These are phyloP conservation scores for Stephanodiscus triporus DNA, from an alignment of 108 stramenopile genomes.

Conservation along the genomic window DNA sequence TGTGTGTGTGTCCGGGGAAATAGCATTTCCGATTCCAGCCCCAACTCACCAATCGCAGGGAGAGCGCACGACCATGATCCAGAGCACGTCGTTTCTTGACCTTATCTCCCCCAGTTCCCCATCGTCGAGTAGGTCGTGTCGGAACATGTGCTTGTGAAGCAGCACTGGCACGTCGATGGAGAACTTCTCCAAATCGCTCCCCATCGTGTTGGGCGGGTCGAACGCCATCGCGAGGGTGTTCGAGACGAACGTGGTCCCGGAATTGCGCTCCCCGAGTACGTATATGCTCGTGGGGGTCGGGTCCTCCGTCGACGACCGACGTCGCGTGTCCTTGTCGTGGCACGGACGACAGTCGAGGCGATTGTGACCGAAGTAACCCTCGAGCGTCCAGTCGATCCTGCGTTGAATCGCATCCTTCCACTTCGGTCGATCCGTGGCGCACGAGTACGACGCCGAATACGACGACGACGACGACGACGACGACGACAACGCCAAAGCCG, in stretches of 20 bases:
- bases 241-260: slow-evolving; percentile 48
- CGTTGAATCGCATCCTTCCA: slow-evolving; percentile 47
- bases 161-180: slow-evolving; percentile 43
- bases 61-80: slow-evolving; percentile 53
- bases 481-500: not conserved
- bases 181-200: slow-evolving; percentile 32
- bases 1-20: not conserved
- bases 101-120: slow-evolving; percentile 40
- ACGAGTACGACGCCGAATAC: not conserved
- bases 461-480: not conserved
- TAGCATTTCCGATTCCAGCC: not conserved
- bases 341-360: slow-evolving; percentile 45
- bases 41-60: slow-evolving; percentile 51
- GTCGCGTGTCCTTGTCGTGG: not conserved
- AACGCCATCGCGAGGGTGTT: slow-evolving; percentile 45
- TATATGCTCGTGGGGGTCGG: slow-evolving; percentile 28
- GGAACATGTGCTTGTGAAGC: slow-evolving; percentile 52
- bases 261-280: slow-evolving; percentile 46
- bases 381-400: slow-evolving; percentile 47
- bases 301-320: not conserved
- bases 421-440: slow-evolving; percentile 26
- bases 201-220: slow-evolving; percentile 40
- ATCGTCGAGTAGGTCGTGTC: slow-evolving; percentile 48
- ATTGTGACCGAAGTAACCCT: slow-evolving; percentile 52
- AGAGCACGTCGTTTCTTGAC: slow-evolving; percentile 41